These are phyloP conservation scores for Boletus coccyginus DNA, from an alignment of 768 basidiomycete genomes.

Conservation along the genomic window DNA sequence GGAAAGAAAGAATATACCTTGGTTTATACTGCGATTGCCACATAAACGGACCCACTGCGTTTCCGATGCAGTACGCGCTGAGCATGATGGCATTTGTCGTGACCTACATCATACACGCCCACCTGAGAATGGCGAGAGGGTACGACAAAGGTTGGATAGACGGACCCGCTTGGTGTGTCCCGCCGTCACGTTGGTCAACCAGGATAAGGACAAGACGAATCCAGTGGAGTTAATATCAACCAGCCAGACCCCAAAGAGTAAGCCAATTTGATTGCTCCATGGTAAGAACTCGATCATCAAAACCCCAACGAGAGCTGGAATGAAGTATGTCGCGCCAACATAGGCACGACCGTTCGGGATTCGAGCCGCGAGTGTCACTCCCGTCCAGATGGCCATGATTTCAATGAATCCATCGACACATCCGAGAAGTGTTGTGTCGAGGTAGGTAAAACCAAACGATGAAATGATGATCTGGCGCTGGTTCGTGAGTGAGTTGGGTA, in stretches of 20 bases:
- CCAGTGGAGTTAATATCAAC: conserved; percentile 52
- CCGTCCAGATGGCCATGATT: conserved; percentile 68
- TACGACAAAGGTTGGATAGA: conserved; percentile 1
- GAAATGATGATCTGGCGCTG: conserved; percentile 63
- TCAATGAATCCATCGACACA: conserved; percentile 66
- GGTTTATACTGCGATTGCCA: conserved; percentile 70
- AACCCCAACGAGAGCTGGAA: conserved; percentile 64
- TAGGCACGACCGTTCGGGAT: conserved; percentile 61
- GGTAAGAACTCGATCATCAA: conserved; percentile 64
- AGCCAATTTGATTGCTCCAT: conserved; percentile 61
- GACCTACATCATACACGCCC: conserved; percentile 9
- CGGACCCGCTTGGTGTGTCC: conserved; percentile 75
- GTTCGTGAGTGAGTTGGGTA: conserved; percentile 67
- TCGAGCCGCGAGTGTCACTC: conserved; percentile 55
- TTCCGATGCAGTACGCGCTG: conserved; percentile 64
- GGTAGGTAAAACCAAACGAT: conserved; percentile 59
- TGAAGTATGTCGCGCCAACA: conserved; percentile 54
- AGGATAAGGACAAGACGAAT: conserved; percentile 59
- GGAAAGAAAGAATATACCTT: conserved; percentile 38
- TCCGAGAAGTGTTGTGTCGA: conserved; percentile 68
- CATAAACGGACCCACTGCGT: conserved; percentile 74
- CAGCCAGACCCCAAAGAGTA: conserved; percentile 46
- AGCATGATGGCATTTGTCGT: conserved; percentile 67
- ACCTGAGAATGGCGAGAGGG: neutral
- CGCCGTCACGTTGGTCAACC: conserved; percentile 63